Conservation (phyloP, 192 early-diverging fungal genomes). For the Umbelopsis isabellina region DNA sequence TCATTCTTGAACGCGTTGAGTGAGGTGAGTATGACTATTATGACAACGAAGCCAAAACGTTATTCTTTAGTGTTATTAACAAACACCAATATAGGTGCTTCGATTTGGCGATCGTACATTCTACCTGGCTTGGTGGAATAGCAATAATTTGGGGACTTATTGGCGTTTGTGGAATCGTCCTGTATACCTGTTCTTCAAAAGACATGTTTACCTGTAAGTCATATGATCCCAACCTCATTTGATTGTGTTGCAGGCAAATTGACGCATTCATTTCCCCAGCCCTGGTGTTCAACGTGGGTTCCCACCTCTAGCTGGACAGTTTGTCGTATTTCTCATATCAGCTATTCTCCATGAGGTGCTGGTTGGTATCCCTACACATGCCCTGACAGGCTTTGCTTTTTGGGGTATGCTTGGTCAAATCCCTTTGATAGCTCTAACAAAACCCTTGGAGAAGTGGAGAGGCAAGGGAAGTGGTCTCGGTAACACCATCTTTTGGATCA, state of each 20-base stretch:
- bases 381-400: conserved; percentile 82
- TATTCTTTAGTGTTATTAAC: background rate
- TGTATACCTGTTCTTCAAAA: conserved; percentile 85
- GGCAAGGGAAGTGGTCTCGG: conserved; percentile 70
- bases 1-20: conserved; percentile 79
- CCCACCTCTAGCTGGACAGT: conserved; percentile 55
- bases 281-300: conserved; percentile 73
- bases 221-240: background rate
- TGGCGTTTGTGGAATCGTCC: conserved; percentile 94
- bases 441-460: conserved; percentile 67
- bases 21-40: conserved; percentile 51
- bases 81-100: conserved; percentile 47
- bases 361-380: conserved; percentile 83
- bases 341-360: conserved; percentile 87
- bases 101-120: conserved; percentile 89
- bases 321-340: conserved; percentile 80
- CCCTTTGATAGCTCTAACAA: conserved; percentile 73
- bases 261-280: background rate
- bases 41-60: background rate
- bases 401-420: conserved; percentile 80
- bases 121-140: conserved; percentile 93
- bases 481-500: conserved; percentile 82
- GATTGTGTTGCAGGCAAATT: background rate
- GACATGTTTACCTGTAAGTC: conserved; percentile 74
- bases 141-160: conserved; percentile 73